Conservation (phyloP, 768 basidiomycete genomes). For the Naganishia onofrii region DNA sequence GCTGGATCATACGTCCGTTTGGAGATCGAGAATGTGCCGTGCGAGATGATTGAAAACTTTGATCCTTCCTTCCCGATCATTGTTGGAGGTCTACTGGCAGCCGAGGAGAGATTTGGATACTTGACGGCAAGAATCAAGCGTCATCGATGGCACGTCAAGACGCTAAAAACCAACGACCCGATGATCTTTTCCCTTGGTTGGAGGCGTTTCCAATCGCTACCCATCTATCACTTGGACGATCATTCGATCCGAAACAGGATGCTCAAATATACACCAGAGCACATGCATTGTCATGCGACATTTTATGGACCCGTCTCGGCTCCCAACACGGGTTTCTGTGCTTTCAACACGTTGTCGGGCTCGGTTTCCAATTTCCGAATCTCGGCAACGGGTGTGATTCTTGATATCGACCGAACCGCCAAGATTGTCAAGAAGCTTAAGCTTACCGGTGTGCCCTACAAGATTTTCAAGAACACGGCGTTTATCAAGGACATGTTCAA, state of each 20-base stretch:
- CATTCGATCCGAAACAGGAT: constrained; percentile 97
- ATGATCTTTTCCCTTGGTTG: constrained; percentile 96
- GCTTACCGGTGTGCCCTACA: constrained; percentile 89
- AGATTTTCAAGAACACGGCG: constrained; percentile 98
- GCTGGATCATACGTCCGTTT: constrained; percentile 91
- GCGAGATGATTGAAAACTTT: constrained; percentile 89
- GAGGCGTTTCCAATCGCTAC: constrained; percentile 91
- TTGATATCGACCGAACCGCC: constrained; percentile 85
- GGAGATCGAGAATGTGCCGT: constrained; percentile 77
- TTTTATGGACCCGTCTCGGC: constrained; percentile 90
- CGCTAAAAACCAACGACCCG: constrained; percentile 95
- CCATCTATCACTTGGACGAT: constrained; percentile 94
- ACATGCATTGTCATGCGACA: constrained; percentile 98
- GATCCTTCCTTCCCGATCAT: constrained; percentile 86
- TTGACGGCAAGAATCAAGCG: constrained; percentile 93
- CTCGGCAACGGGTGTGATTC: constrained; percentile 87
- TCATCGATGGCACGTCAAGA: constrained; percentile 86
- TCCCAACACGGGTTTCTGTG: constrained; percentile 95
- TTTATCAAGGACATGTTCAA: constrained; percentile 98
- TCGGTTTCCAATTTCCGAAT: constrained; percentile 76
- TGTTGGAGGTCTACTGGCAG: constrained; percentile 81
- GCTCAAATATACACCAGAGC: constrained; percentile 99
- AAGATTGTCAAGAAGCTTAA: constrained; percentile 99
- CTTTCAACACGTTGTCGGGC: constrained; percentile 79
- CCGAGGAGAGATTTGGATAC: constrained; percentile 89